Evolutionary conservation across 441 rosid genomes (phyloP).

Genomic region (Aleurites moluccanus): DNA sequence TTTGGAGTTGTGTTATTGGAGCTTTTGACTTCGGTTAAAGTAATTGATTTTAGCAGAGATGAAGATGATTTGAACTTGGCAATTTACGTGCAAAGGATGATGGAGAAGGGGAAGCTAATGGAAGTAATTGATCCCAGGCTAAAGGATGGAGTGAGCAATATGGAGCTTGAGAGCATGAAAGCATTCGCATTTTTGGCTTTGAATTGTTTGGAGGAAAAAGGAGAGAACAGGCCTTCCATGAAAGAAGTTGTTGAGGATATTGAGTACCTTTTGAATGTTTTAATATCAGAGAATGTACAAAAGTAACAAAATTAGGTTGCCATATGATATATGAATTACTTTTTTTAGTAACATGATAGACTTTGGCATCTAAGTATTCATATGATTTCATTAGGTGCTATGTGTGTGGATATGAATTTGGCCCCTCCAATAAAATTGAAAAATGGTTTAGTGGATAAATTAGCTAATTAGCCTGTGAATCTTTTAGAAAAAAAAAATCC

Average conservation of each 20-base stretch:
- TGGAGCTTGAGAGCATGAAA: constrained; percentile 49
- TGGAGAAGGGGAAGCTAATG: constrained; percentile 43
- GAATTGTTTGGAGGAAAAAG: constrained; percentile 47
- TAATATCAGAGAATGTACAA: not conserved
- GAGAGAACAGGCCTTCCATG: constrained; percentile 50
- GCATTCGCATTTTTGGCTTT: constrained; percentile 44
- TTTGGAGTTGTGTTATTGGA: constrained; percentile 59
- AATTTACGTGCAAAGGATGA: constrained; percentile 38
- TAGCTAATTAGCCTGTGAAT: no score
- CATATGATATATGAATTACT: no score
- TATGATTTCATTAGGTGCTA: no score
- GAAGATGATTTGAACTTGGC: constrained; percentile 54
- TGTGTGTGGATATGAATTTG: no score
- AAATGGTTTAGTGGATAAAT: no score
- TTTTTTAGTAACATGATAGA: no score
- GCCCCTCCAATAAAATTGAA: no score
- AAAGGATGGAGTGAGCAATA: constrained; percentile 26
- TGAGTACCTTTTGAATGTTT: not conserved
- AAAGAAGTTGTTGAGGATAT: not conserved
- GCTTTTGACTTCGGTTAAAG: constrained; percentile 48
- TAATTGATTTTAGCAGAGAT: constrained; percentile 47
- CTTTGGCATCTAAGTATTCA: no score
- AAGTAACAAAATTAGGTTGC: no score
- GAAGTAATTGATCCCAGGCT: constrained; percentile 38
- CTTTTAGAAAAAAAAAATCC: no score